Evolutionary conservation across 2,329 filamentous ascomycete genomes (phyloP), one percentile per base, ranked within the genome.

Genomic region (Fusarium gaditjirri): DNA sequence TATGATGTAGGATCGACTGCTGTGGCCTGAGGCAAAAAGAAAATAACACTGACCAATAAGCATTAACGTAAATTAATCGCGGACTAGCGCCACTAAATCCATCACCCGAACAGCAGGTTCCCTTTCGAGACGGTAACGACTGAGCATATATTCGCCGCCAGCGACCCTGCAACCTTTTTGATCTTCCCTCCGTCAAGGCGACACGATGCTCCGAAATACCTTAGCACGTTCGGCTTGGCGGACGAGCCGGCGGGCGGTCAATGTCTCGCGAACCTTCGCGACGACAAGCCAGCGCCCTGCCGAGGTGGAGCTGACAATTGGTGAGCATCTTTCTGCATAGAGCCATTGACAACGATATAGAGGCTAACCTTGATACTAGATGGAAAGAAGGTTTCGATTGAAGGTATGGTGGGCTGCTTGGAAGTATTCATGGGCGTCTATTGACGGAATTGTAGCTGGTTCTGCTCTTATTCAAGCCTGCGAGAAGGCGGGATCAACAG

Each of bases 381-480:
- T 90, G 96, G 95, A 81, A 97, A 97, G 88, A 97, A 98, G 86
- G 92, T 99, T 62, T 97, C 94, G 72, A 94, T 99, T 83, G 94
- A 98, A 93, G 94, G 94, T 97, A 91, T 77, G 79, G 43, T 61
- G 65, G 41, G 65, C 56, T 59, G 47, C 50, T 64, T 78, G 61
- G 68, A 35, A 54, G 60, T 71, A 44, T 61, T 58, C 23, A 43
- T 46, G 72, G 58, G 56, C 54, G 42, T 69, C 62, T 76, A 74
- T 81, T 87, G 79, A 87, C 81, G 61, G 67, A 54, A 78, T 76
- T 79, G 83, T 82, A 97, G 95, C 95, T 84, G 95, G 95, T 76
- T 96, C 96, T 78, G 95, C 96, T 80, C 89, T 99, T 79, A 99
- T 99, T 82, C 96, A 99, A 87, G 96, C 96, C 81, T 99, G 96